Evolutionary conservation across 768 basidiomycete species (phyloP).

Genomic region (Xerocomellus intermedius): DNA sequence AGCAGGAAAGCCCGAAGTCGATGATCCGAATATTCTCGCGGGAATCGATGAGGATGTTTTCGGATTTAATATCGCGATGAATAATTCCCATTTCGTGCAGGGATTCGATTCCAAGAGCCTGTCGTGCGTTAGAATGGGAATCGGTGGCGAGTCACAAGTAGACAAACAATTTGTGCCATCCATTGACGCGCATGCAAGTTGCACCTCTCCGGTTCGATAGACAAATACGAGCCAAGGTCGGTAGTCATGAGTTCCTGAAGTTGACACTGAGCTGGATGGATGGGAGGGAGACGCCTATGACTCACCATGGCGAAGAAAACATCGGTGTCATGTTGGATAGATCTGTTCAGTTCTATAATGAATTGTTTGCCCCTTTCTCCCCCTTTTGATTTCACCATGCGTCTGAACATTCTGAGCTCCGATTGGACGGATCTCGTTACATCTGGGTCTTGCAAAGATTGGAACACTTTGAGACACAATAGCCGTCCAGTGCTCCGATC

Average conservation of each 20-base stretch:
- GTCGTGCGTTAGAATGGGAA: background rate
- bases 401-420: slow-evolving; percentile 38
- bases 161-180: slow-evolving; percentile 40
- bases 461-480: slow-evolving; percentile 41
- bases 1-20: slow-evolving; percentile 41
- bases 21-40: slow-evolving; percentile 40
- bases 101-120: slow-evolving; percentile 41
- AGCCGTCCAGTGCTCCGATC: slow-evolving; percentile 30
- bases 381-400: slow-evolving; percentile 26
- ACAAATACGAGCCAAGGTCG: slow-evolving; percentile 35
- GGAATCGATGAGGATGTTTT: slow-evolving; percentile 60
- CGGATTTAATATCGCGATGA: slow-evolving; percentile 68
- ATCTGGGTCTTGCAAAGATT: slow-evolving; percentile 5
- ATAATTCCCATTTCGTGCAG: slow-evolving; percentile 62
- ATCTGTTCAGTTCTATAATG: slow-evolving; percentile 40
- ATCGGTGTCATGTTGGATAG: slow-evolving; percentile 29
- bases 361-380: slow-evolving; percentile 30
- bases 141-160: background rate
- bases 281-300: background rate
- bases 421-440: slow-evolving; percentile 20
- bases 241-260: slow-evolving; percentile 40
- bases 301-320: slow-evolving; percentile 43
- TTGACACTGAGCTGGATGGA: background rate
- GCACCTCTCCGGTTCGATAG: slow-evolving; percentile 19
- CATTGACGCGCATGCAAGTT: slow-evolving; percentile 35